Conservation (phyloP, 441 rosid species). For the Euphorbia corollata region DNA sequence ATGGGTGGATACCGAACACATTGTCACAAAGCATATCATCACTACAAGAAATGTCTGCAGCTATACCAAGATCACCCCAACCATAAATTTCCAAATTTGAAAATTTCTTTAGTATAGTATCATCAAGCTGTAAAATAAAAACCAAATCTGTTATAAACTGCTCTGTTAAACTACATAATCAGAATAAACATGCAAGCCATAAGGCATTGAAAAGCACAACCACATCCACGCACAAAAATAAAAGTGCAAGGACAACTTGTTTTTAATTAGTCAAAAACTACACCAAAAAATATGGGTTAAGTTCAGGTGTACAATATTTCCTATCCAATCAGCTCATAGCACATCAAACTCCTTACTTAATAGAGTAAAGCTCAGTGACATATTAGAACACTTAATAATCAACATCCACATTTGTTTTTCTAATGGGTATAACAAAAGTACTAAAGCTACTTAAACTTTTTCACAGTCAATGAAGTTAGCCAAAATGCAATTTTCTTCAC, state of each 20-base stretch:
- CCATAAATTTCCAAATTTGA: conserved; percentile 67
- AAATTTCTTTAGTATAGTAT: conserved; percentile 27
- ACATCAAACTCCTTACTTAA: not conserved
- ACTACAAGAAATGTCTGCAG: conserved; percentile 28
- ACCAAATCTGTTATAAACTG: conserved; percentile 15
- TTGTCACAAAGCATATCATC: conserved; percentile 45
- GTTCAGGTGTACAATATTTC: not conserved
- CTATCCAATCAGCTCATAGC: not conserved
- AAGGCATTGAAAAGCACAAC: not conserved
- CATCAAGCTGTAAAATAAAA: conserved; percentile 42
- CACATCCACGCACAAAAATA: not conserved
- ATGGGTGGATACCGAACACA: conserved; percentile 68
- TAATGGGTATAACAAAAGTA: not conserved
- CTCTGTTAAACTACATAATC: not conserved
- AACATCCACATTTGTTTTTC: not conserved
- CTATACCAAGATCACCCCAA: conserved; percentile 57
- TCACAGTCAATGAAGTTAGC: not conserved
- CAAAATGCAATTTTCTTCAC: not conserved
- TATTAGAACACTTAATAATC: not conserved
- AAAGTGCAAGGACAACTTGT: not conserved
- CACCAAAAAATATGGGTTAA: not conserved
- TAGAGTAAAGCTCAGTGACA: not conserved
- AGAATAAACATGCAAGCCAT: not conserved
- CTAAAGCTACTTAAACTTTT: not conserved
- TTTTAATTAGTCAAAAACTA: not conserved